Conservation (phyloP, 75 land plant species). For the Sequoiadendron giganteum region DNA sequence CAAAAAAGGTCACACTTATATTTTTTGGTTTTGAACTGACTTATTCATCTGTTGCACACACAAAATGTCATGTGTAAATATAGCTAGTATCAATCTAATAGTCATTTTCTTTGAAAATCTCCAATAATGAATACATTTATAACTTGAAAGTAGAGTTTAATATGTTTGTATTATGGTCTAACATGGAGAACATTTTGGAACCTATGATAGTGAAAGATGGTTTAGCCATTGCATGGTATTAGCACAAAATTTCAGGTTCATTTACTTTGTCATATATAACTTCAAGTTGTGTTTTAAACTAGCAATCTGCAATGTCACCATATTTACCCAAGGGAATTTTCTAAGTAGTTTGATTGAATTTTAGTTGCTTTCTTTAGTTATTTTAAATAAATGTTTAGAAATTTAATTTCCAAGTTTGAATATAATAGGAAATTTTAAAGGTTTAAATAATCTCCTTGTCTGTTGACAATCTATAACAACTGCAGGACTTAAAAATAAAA, state of each 20-base stretch:
- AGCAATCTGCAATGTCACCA: not conserved
- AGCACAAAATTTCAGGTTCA: not conserved
- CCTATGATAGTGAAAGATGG: not conserved
- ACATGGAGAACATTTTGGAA: not conserved
- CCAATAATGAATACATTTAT: not conserved
- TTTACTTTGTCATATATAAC: not conserved
- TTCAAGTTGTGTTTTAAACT: not conserved
- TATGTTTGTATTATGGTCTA: not conserved
- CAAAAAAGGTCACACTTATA: not conserved
- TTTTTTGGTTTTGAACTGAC: not conserved
- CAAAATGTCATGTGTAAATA: not conserved
- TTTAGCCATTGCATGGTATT: not conserved
- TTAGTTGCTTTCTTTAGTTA: not conserved
- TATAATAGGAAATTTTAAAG: no score
- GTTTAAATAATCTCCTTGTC: no score
- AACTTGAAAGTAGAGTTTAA: not conserved
- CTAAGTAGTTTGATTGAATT: not conserved
- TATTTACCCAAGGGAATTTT: not conserved
- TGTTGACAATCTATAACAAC: no score
- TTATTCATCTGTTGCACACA: not conserved
- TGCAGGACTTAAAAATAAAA: no score
- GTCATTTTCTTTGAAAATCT: not conserved
- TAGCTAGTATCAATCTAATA: not conserved
- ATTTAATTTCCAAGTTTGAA: not conserved
- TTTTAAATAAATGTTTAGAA: not conserved